These are phyloP conservation scores for Camelina laxa DNA, from an alignment of 345 rosid genomes.

Conservation along the genomic window DNA sequence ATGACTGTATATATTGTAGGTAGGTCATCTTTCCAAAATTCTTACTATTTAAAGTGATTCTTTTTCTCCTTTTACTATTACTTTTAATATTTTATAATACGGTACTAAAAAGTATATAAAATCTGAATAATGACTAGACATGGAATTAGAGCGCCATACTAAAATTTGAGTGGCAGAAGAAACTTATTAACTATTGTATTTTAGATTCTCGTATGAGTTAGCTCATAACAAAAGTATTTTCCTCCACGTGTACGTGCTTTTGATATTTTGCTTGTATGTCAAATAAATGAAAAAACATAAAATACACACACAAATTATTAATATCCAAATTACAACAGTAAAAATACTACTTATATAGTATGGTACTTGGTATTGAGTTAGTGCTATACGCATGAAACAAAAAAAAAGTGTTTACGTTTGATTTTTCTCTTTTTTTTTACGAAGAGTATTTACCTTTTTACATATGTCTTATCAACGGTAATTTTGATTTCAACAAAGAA, in stretches of 20 bases:
- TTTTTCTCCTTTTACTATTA: background rate
- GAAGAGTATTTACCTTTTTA: background rate
- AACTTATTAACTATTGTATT: background rate
- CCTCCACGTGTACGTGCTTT: background rate
- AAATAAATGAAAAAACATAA: background rate
- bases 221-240: background rate
- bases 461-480: background rate
- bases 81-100: background rate
- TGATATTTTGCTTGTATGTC: background rate
- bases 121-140: background rate
- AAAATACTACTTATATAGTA: too few relatives aligned
- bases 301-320: background rate
- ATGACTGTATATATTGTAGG: slow-evolving; percentile 27
- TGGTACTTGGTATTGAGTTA: background rate
- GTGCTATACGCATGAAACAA: too few relatives aligned
- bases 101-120: slow-evolving; percentile 2
- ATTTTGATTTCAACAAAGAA: background rate
- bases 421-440: too few relatives aligned
- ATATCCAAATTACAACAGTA: background rate
- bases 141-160: background rate
- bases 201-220: slow-evolving; percentile 9
- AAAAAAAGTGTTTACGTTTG: background rate
- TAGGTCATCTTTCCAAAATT: slow-evolving; percentile 25
- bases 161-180: slow-evolving; percentile 11
- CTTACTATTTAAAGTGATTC: slow-evolving; percentile 8